phyloP scores from a whole-genome alignment of 108 stramenopile genomes.

The Discostella pseudostelligera region DNA sequence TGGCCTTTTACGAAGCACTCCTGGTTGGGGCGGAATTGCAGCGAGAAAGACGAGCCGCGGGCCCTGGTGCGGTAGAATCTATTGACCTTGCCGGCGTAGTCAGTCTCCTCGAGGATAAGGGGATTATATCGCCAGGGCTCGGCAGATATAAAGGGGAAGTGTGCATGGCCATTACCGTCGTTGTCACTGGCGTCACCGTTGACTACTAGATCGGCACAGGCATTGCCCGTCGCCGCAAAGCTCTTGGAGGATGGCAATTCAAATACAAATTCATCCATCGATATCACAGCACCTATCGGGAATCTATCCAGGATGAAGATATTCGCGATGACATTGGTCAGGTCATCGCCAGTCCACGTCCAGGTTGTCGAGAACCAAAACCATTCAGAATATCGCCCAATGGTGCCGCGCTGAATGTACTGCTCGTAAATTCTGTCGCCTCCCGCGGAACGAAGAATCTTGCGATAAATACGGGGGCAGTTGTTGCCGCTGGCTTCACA shows the following conservation, averaged over 20 bases:
- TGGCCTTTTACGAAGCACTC: conserved; percentile 30
- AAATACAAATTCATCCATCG: conserved; percentile 48
- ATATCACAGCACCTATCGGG: conserved; percentile 38
- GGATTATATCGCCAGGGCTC: conserved; percentile 16
- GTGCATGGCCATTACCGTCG: conserved; percentile 37
- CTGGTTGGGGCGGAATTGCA: conserved; percentile 19
- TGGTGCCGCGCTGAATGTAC: conserved; percentile 10
- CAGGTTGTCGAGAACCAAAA: conserved; percentile 37
- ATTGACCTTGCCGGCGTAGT: conserved; percentile 19
- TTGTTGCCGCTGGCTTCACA: conserved; percentile 25
- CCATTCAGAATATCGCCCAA: conserved; percentile 52
- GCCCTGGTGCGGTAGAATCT: conserved; percentile 41
- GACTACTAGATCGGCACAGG: conserved; percentile 47
- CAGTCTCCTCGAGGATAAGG: conserved; percentile 21
- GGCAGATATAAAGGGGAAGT: conserved; percentile 33
- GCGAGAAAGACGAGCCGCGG: neutral
- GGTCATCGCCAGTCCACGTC: conserved; percentile 31
- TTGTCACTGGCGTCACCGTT: conserved; percentile 61
- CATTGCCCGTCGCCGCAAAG: conserved; percentile 27
- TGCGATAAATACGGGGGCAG: conserved; percentile 24
- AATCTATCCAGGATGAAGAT: conserved; percentile 47
- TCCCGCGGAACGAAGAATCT: conserved; percentile 5
- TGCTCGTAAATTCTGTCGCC: neutral
- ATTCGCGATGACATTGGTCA: conserved; percentile 33
- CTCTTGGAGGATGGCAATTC: conserved; percentile 48